Evolutionary conservation across 2,329 filamentous ascomycete species (phyloP), one percentile per base, ranked within the genome.

Genomic region (Fusarium secorum): DNA sequence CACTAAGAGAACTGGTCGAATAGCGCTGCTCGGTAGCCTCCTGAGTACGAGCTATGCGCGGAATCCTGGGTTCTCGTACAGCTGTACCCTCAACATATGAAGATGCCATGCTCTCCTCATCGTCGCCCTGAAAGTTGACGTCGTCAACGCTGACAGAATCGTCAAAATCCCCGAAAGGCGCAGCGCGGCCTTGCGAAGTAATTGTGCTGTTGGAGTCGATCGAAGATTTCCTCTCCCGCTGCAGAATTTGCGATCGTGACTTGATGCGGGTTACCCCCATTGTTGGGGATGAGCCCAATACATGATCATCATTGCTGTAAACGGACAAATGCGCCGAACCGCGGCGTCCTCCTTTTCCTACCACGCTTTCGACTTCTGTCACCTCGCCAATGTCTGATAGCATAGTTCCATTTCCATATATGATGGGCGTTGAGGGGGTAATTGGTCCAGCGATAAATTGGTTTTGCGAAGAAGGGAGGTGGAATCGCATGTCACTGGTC

Each of bases 1-100:
- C 90, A 79, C 93, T 95, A 70, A 97, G 82, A 28, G 93, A 90
- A 20, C 87, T 90, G 52, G 92, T 93, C 7, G 93, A 93, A 75
- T 91, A 89, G 46, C 86, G 85, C 60, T 92, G 88, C 61, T 90
- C 88, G 30, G 60, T 68, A 30, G 64, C 42, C 6, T 64, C 66
- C 52, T 73, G 71, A 24, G 58, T 63, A 24, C 70, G 64, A 30
- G 69, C 41, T 36, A 62, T 61, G 36, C 57, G 67, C 14, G 54
- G 46, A 51, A 58, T 36, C 54, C 32, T 64, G 28, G 69, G 71
- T 44, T 60, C 71, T 59, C 69, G 77, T 30, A 76, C 70, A 44
- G 81, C 76, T 51, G 79, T 78, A 45, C 86, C 86, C 48, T 87
- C 85, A 36, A 83, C 80, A 68, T 85, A 89, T 5, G 84, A 88